These are phyloP conservation scores for Ascodesmis nigricans DNA, from an alignment of 495 filamentous ascomycete genomes.

Conservation along the genomic window DNA sequence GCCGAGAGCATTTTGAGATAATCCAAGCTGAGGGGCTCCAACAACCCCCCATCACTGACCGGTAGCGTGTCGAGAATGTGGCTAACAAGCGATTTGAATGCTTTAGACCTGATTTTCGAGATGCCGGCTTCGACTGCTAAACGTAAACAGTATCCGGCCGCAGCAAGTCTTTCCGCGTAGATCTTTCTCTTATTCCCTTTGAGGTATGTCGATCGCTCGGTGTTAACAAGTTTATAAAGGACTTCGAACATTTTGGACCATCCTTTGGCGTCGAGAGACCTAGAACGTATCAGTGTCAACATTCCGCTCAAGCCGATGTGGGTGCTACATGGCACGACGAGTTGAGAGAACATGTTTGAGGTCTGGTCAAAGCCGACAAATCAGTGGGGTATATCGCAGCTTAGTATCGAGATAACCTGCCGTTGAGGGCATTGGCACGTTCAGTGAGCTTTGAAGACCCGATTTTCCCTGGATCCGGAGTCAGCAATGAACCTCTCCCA, in stretches of 20 bases:
- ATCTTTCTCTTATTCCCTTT: slow-evolving; percentile 20
- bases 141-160: slow-evolving; percentile 51
- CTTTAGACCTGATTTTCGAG: slow-evolving; percentile 46
- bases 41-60: slow-evolving; percentile 37
- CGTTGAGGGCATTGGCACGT: too few species aligned
- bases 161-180: slow-evolving; percentile 36
- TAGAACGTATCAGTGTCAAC: too few species aligned
- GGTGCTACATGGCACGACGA: neutral
- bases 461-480: neutral
- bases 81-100: slow-evolving; percentile 51
- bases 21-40: slow-evolving; percentile 48
- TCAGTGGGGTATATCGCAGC: neutral
- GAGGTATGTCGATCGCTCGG: slow-evolving; percentile 43
- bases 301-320: neutral
- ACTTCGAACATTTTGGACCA: slow-evolving; percentile 66
- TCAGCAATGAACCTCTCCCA: slow-evolving; percentile 8
- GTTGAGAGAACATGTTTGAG: slow-evolving; percentile 1
- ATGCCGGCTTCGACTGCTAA: slow-evolving; percentile 45
- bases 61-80: slow-evolving; percentile 61
- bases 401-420: neutral
- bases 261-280: slow-evolving; percentile 47
- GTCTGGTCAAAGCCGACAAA: neutral
- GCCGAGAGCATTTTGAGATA: slow-evolving; percentile 54
- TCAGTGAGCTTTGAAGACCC: slow-evolving; percentile 10
- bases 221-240: slow-evolving; percentile 44